A percentile compares a stretch with the other conserved stretches of the same genome.
These are phyloP conservation scores for Candida odintsovae DNA, from an alignment of 805 yeast species.

Conservation along the genomic window DNA sequence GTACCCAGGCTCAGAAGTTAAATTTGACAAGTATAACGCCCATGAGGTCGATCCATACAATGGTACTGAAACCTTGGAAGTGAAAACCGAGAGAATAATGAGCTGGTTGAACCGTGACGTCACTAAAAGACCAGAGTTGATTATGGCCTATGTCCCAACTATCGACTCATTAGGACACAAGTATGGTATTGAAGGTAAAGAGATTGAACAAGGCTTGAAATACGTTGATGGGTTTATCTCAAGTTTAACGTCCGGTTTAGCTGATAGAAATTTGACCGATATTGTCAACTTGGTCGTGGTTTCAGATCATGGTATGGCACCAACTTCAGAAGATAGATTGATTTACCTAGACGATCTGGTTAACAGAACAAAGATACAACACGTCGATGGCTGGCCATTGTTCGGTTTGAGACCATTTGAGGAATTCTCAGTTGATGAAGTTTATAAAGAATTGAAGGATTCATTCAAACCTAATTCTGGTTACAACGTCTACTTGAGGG, in stretches of 20 bases:
- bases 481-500: conserved; percentile 45
- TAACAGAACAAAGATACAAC: conserved; percentile 45
- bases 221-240: conserved; percentile 64
- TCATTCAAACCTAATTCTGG: conserved; percentile 28
- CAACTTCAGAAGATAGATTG: conserved; percentile 65
- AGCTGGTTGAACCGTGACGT: conserved; percentile 63
- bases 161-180: conserved; percentile 76
- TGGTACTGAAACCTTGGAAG: conserved; percentile 50
- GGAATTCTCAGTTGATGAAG: conserved; percentile 33
- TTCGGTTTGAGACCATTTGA: conserved; percentile 62
- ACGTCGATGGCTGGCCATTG: conserved; percentile 82
- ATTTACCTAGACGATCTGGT: conserved; percentile 70
- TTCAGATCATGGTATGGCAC: conserved; percentile 94
- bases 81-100: conserved; percentile 53
- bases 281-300: conserved; percentile 72
- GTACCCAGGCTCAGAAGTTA: conserved; percentile 95
- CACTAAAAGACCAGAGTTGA: conserved; percentile 61
- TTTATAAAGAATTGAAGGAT: conserved; percentile 37
- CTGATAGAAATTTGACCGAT: conserved; percentile 48
- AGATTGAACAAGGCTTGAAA: conserved; percentile 45
- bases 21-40: conserved; percentile 40
- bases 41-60: conserved; percentile 57
- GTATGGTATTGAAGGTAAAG: conserved; percentile 60
- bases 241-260: conserved; percentile 41
- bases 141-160: conserved; percentile 74